A percentile compares a stretch with the other conserved stretches of the same genome.
phyloP scores from a whole-genome alignment of 108 stramenopile species.

The Mayamaea pseudoterrestris region DNA sequence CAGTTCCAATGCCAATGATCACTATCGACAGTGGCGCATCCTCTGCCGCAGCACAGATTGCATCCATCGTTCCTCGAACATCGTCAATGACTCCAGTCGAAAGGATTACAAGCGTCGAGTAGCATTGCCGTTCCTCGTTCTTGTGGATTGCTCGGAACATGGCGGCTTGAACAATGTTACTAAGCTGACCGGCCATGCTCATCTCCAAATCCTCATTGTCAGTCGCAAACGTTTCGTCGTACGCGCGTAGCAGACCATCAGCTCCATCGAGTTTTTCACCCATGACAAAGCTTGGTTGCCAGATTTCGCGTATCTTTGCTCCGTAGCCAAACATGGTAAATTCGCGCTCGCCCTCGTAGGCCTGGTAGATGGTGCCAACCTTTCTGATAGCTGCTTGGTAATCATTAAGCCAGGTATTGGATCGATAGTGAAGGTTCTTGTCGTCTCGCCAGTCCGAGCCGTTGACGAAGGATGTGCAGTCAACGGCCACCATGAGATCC shows the following conservation, averaged over 20 bases:
- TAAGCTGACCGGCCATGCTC: slow-evolving; percentile 50
- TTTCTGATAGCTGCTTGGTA: slow-evolving; percentile 70
- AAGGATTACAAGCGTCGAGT: slow-evolving; percentile 62
- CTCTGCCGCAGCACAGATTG: slow-evolving; percentile 36
- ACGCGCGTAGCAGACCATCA: slow-evolving; percentile 52
- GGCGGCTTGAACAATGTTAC: slow-evolving; percentile 41
- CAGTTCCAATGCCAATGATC: slow-evolving; percentile 68
- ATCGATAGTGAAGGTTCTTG: slow-evolving; percentile 37
- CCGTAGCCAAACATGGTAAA: slow-evolving; percentile 87
- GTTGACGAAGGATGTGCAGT: slow-evolving; percentile 56
- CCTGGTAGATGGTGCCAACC: slow-evolving; percentile 55
- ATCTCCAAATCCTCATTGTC: slow-evolving; percentile 34
- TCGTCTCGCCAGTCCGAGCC: slow-evolving; percentile 26
- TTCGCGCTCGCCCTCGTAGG: slow-evolving; percentile 35
- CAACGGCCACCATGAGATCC: slow-evolving; percentile 65
- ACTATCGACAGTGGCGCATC: slow-evolving; percentile 62
- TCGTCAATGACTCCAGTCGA: slow-evolving; percentile 81
- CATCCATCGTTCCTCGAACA: slow-evolving; percentile 42
- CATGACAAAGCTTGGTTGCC: slow-evolving; percentile 16
- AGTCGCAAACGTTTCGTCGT: slow-evolving; percentile 36
- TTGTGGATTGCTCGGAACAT: slow-evolving; percentile 29
- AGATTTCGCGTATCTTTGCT: slow-evolving; percentile 48
- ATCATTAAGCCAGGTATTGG: slow-evolving; percentile 30
- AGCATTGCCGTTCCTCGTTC: slow-evolving; percentile 20
- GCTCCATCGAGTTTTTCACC: slow-evolving; percentile 40